These are phyloP conservation scores for Peniophora sp. DNA, from an alignment of 1,284 basidiomycete genomes.

Conservation along the genomic window DNA sequence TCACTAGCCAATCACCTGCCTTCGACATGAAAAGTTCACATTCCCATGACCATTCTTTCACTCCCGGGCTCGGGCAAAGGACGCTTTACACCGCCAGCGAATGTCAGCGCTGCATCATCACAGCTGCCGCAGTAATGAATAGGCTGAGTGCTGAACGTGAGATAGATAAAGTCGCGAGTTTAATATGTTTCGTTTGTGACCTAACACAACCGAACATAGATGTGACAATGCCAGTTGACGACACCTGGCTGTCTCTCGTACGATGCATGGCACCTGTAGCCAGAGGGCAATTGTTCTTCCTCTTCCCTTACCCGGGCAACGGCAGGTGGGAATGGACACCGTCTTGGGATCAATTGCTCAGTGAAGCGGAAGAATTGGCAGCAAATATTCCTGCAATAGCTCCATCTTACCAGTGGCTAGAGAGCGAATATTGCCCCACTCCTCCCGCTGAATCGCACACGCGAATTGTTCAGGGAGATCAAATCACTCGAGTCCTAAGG, in stretches of 20 bases:
- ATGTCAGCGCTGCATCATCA: not conserved
- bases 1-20: not conserved
- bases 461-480: no score
- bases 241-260: not conserved
- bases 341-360: no score
- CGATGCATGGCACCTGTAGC: not conserved
- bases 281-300: not conserved
- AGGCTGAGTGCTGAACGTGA: not conserved
- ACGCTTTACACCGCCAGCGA: no score
- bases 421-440: no score
- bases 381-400: no score
- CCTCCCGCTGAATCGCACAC: no score
- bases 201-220: not conserved
- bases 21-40: not conserved
- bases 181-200: not conserved
- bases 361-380: no score
- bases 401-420: no score
- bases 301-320: not conserved
- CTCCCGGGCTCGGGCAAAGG: not conserved
- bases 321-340: not conserved
- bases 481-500: no score
- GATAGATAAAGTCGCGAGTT: not conserved
- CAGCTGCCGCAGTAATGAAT: not conserved
- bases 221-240: not conserved
- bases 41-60: not conserved